Evolutionary conservation across 495 filamentous ascomycete species (phyloP), one percentile per base, ranked within the genome.

Genomic region (Trichocladium uniseriatum): DNA sequence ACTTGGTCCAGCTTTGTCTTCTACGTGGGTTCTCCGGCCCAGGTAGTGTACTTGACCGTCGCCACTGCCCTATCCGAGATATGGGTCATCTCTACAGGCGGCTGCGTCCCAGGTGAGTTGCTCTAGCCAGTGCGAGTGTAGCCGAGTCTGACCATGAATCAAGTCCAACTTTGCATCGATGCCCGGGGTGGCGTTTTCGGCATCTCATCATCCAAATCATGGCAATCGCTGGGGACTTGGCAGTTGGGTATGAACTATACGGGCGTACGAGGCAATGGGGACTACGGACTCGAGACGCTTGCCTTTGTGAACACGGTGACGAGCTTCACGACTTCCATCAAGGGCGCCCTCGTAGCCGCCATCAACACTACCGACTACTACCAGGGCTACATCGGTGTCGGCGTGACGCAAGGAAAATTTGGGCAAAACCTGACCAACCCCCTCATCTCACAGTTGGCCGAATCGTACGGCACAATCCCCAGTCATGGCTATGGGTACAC

Each of bases 401-500:
- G 73, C 4, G 67, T 70, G 10, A 70, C 63, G 15, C 66, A 63
- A 8, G 72, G 70, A 42, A 65, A 53, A 22, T 74, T 76, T 36
- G 59, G 63, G 22, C 37, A 55, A 21, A 65, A 65, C 35, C 47
- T 68, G n/a, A 59, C 60, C 24, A 57, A 60, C 34, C 65, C 51
- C 14, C 59, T 61, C 46, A 63, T 68, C 49, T 54, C 72, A 3
- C 63, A 69, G 22, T 56, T 82, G 36, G 73, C 76, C 29, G 64
- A 78, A 44, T 63, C 70, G 35, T 62, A 69, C 43, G 75, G 75
- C 24, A 52, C 50, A 2, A 79, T 83, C 46, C 76, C 79, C 21
- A 82, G 78, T 43, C 69, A 81, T 37, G 80, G 74, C 53, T 85
- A 81, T 56, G 81, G 80, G 39, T 85, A 80, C 56, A 84, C 82